These are phyloP conservation scores for Pisolithus albus DNA, from an alignment of 768 basidiomycete species.

Conservation along the genomic window DNA sequence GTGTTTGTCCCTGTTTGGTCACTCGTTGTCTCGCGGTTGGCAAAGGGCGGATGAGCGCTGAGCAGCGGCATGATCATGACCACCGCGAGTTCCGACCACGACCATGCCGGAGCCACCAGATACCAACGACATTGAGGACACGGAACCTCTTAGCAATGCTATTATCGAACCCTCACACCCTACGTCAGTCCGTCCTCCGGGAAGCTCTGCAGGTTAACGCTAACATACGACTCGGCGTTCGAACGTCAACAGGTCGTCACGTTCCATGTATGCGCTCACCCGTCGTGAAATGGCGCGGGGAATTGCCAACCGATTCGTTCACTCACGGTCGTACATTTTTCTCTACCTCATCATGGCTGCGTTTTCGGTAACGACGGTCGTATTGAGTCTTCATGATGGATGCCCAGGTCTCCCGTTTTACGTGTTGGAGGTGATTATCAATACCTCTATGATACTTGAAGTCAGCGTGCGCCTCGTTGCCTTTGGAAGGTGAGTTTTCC, in stretches of 20 bases:
- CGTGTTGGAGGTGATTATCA: constrained; percentile 82
- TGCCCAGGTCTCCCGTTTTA: constrained; percentile 89
- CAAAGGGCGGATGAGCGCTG: not conserved
- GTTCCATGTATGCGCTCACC: constrained; percentile 81
- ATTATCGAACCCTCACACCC: constrained; percentile 16
- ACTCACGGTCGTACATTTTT: constrained; percentile 80
- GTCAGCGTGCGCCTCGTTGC: constrained; percentile 89
- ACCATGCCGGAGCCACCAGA: constrained; percentile 32
- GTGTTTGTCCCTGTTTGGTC: not conserved
- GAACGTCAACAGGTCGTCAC: constrained; percentile 45
- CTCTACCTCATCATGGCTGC: constrained; percentile 88
- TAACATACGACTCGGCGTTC: not conserved
- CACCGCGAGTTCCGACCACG: constrained; percentile 1
- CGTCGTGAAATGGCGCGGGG: constrained; percentile 78
- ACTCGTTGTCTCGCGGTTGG: not conserved
- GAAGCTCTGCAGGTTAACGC: constrained; percentile 9
- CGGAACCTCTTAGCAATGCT: constrained; percentile 30
- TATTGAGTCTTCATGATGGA: constrained; percentile 73
- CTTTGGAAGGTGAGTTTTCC: constrained; percentile 71
- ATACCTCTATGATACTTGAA: constrained; percentile 88
- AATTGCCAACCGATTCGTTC: constrained; percentile 85
- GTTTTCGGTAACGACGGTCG: constrained; percentile 78
- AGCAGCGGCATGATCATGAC: constrained; percentile 6
- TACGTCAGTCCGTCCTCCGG: constrained; percentile 20
- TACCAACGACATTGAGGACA: constrained; percentile 29